These are phyloP conservation scores for Claviceps paspali DNA, from an alignment of 2,329 filamentous ascomycete genomes.

Conservation along the genomic window DNA sequence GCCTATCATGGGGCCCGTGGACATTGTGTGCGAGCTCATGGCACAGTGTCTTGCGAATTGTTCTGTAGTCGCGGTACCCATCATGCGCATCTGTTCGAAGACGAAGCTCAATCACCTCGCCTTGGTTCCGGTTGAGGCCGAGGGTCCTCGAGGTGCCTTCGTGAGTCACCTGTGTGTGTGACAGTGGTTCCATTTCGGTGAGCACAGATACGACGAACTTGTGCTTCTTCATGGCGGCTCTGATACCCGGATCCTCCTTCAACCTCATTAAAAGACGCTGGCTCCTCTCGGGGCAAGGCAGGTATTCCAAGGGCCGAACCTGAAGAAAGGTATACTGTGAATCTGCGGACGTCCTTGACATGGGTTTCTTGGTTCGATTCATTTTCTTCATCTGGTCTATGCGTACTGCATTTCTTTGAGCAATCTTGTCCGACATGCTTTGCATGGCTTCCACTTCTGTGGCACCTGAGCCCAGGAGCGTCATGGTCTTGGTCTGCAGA, in stretches of 20 bases:
- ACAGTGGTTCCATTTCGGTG: slow-evolving; percentile 87
- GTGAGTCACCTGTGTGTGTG: slow-evolving; percentile 57
- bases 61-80: slow-evolving; percentile 85
- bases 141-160: slow-evolving; percentile 62
- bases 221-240: slow-evolving; percentile 67
- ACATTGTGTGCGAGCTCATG: slow-evolving; percentile 94
- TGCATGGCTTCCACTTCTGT: slow-evolving; percentile 43
- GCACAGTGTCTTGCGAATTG: slow-evolving; percentile 80
- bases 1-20: slow-evolving; percentile 63
- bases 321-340: slow-evolving; percentile 66
- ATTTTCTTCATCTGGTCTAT: slow-evolving; percentile 16
- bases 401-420: slow-evolving; percentile 30
- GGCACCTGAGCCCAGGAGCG: slow-evolving; percentile 47
- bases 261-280: slow-evolving; percentile 60
- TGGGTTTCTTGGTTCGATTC: slow-evolving; percentile 8
- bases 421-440: slow-evolving; percentile 30
- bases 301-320: slow-evolving; percentile 58
- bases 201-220: slow-evolving; percentile 71
- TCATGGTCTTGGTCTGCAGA: slow-evolving; percentile 43
- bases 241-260: slow-evolving; percentile 72
- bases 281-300: slow-evolving; percentile 61
- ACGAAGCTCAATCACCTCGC: slow-evolving; percentile 80
- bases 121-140: slow-evolving; percentile 73
- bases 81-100: slow-evolving; percentile 88
- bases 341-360: slow-evolving; percentile 20